Evolutionary conservation across 352 stramenopile genomes (phyloP).

Genomic region (Pythium graminicola): DNA sequence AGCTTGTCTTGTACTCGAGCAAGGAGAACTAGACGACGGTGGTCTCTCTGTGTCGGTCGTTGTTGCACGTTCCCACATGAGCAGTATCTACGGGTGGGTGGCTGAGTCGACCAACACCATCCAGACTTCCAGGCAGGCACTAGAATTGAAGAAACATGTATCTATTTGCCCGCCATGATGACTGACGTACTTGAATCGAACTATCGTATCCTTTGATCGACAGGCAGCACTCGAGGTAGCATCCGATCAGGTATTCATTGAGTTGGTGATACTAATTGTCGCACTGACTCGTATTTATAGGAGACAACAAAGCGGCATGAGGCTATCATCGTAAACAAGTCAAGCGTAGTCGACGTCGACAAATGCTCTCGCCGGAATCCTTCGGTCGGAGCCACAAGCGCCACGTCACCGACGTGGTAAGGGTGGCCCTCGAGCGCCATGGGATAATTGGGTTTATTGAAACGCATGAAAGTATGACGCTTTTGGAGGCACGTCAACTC

Average conservation of each 20-base stretch:
- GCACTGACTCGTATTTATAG: slow-evolving; percentile 8
- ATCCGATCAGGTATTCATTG: not conserved
- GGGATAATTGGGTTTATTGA: slow-evolving; percentile 75
- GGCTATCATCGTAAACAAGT: too few relatives aligned
- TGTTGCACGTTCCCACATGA: not conserved
- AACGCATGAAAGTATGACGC: slow-evolving; percentile 53
- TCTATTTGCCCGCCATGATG: slow-evolving; percentile 2
- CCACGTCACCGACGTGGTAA: slow-evolving; percentile 49
- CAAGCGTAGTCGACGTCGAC: not conserved
- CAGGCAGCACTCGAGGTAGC: too few relatives aligned
- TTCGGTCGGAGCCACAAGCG: slow-evolving; percentile 40
- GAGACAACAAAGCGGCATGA: too few relatives aligned
- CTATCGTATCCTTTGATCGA: too few relatives aligned
- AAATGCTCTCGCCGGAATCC: slow-evolving; percentile 52
- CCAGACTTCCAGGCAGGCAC: not conserved
- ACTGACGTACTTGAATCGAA: not conserved
- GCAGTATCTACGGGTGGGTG: not conserved
- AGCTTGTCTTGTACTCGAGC: slow-evolving; percentile 63
- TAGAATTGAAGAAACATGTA: slow-evolving; percentile 9
- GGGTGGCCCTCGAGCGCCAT: slow-evolving; percentile 50
- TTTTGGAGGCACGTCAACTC: slow-evolving; percentile 47
- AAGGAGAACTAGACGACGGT: slow-evolving; percentile 22
- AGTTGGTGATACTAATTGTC: not conserved
- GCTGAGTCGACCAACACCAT: not conserved
- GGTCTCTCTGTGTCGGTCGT: not conserved